These are phyloP conservation scores for Saturnispora zaruensis DNA, from an alignment of 805 yeast genomes.

Conservation along the genomic window DNA sequence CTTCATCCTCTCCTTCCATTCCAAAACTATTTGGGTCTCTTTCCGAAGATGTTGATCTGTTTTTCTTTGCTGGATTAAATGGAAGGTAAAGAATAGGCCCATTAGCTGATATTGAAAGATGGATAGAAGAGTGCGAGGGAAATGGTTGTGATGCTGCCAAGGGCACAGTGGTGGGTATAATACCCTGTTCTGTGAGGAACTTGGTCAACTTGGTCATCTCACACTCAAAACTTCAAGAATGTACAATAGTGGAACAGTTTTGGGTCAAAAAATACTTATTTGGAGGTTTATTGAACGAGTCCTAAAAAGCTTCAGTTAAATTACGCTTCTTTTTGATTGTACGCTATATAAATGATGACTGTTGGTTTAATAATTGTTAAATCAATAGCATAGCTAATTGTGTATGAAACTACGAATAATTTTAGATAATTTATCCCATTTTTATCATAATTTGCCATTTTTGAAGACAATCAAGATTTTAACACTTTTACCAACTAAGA, in stretches of 20 bases:
- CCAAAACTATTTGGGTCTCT: conserved; percentile 14
- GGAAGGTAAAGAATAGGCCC: conserved; percentile 30
- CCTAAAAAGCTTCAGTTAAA: not conserved
- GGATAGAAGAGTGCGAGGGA: not conserved
- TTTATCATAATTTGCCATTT: no score
- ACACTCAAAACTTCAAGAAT: not conserved
- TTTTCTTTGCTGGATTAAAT: conserved; percentile 26
- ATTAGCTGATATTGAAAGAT: conserved; percentile 12
- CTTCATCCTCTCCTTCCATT: conserved; percentile 15
- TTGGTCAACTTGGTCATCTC: conserved; percentile 3
- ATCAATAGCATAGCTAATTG: no score
- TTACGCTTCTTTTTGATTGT: no score
- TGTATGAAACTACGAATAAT: no score
- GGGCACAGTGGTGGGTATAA: conserved; percentile 1
- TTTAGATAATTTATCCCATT: no score
- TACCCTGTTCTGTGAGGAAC: conserved; percentile 7
- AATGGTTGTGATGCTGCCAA: not conserved
- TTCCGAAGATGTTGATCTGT: conserved; percentile 4
- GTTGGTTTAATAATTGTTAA: not conserved
- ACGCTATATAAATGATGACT: not conserved
- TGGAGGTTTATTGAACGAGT: not conserved
- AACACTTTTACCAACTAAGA: no score
- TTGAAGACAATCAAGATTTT: no score
- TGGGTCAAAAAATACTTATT: not conserved
- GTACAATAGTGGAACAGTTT: not conserved